Evolutionary conservation across 352 stramenopile genomes (phyloP).

Genomic region (Phytophthora cactorum): DNA sequence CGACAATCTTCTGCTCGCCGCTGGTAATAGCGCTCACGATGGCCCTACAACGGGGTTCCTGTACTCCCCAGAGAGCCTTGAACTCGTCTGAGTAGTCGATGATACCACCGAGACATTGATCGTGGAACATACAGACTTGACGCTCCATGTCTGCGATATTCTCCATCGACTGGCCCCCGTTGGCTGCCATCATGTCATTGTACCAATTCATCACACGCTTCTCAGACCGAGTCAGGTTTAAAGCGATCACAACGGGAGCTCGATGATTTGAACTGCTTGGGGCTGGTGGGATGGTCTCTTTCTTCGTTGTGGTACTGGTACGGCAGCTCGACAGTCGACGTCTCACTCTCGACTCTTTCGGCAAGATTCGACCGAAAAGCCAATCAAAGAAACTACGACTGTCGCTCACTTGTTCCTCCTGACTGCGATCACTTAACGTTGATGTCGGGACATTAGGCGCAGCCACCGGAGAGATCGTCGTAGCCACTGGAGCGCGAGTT

Average conservation of each 20-base stretch:
- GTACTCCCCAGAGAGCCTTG: constrained; percentile 47
- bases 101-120: constrained; percentile 52
- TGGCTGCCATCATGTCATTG: constrained; percentile 25
- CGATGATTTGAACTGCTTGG: neutral
- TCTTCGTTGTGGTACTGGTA: constrained; percentile 7
- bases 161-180: constrained; percentile 28
- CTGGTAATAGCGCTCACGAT: constrained; percentile 45
- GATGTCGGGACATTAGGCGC: neutral
- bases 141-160: constrained; percentile 50
- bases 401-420: neutral
- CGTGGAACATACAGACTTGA: constrained; percentile 57
- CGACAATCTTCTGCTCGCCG: constrained; percentile 34
- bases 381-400: constrained; percentile 26
- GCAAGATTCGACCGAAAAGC: constrained; percentile 6
- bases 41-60: constrained; percentile 37
- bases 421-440: constrained; percentile 1
- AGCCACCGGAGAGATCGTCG: neutral
- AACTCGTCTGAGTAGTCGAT: constrained; percentile 47
- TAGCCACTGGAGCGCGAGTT: neutral
- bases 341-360: constrained; percentile 2
- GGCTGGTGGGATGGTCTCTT: neutral
- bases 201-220: constrained; percentile 46
- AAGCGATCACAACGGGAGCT: constrained; percentile 28
- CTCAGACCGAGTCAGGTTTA: constrained; percentile 37
- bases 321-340: constrained; percentile 25